Evolutionary conservation across 176 grass and related monocot genomes (phyloP).

Genomic region (Areca catechu): DNA sequence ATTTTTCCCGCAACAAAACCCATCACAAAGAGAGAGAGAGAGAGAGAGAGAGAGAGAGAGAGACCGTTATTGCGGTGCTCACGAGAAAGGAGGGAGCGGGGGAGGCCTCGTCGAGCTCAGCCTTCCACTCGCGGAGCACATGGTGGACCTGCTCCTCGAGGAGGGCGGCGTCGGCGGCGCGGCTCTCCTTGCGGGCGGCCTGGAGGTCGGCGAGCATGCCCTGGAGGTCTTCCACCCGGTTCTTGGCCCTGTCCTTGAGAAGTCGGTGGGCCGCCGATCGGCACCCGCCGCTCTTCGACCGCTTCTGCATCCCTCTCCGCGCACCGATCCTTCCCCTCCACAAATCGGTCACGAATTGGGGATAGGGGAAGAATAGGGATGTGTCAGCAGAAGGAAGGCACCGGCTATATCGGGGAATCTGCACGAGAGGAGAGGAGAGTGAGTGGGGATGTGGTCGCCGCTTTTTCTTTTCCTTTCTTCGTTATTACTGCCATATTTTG

Average conservation of each 20-base stretch:
- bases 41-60: neutral
- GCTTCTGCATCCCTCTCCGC: no score
- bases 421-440: no score
- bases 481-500: no score
- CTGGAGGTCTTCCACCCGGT: slow-evolving; percentile 19
- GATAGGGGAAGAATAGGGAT: no score
- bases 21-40: neutral
- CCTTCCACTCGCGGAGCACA: slow-evolving; percentile 21
- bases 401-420: no score
- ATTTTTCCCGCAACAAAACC: neutral
- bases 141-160: slow-evolving; percentile 21
- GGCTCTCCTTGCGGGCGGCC: slow-evolving; percentile 14
- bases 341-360: no score
- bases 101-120: slow-evolving; percentile 16
- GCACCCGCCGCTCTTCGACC: no score
- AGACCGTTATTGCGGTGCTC: neutral
- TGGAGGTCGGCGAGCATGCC: slow-evolving; percentile 5
- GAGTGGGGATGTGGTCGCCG: no score
- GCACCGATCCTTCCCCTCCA: no score
- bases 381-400: no score
- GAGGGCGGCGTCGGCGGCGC: neutral
- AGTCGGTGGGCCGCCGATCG: neutral
- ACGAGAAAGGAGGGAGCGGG: slow-evolving; percentile 11
- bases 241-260: slow-evolving; percentile 16
- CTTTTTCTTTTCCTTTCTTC: no score